phyloP scores from a whole-genome alignment of 305 asterid species.

The Plantago lanceolata region DNA sequence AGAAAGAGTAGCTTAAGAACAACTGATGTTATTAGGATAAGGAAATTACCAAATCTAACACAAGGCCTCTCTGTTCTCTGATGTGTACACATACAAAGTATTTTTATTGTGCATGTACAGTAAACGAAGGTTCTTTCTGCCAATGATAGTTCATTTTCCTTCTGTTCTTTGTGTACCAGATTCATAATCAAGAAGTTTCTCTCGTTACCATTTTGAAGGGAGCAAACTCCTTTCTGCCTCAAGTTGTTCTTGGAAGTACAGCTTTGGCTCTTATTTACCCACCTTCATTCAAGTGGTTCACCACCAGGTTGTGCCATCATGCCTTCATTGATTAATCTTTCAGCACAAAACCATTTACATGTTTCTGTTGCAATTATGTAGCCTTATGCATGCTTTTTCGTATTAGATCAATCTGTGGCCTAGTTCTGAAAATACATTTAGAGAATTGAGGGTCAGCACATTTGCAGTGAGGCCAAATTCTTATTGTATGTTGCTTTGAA shows the following conservation, averaged over 20 bases:
- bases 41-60: too few species aligned
- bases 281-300: constrained; percentile 91
- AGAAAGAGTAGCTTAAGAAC: neutral
- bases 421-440: too few species aligned
- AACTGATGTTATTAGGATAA: too few species aligned
- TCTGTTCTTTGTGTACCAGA: constrained; percentile 33
- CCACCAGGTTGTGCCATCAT: constrained; percentile 56
- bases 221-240: constrained; percentile 77
- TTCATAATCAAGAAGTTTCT: constrained; percentile 37
- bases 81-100: neutral
- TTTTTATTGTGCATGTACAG: neutral
- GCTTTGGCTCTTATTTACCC: constrained; percentile 82
- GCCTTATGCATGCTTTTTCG: too few species aligned
- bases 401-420: too few species aligned
- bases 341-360: constrained; percentile 1
- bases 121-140: neutral
- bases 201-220: constrained; percentile 56
- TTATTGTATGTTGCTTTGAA: too few species aligned
- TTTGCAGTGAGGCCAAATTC: neutral
- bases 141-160: constrained; percentile 1
- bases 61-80: neutral
- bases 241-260: constrained; percentile 81
- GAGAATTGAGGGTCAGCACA: neutral
- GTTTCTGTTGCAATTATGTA: neutral
- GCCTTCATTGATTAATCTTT: neutral